These are phyloP conservation scores for Boletus speciosus DNA, from an alignment of 768 basidiomycete species.

Conservation along the genomic window DNA sequence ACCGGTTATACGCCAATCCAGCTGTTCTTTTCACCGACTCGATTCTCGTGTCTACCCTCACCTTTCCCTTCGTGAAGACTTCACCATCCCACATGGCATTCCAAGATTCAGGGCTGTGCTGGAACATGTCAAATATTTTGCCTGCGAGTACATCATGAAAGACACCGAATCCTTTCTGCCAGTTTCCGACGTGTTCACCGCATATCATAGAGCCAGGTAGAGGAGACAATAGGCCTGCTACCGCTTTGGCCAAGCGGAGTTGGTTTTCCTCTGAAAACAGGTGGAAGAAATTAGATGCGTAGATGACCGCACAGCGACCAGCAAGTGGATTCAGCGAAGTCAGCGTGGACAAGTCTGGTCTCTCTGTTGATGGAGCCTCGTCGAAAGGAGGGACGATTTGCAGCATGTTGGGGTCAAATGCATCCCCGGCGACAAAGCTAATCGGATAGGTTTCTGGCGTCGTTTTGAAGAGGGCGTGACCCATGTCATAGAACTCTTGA, in stretches of 20 bases:
- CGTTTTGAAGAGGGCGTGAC: conserved; percentile 59
- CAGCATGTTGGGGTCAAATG: conserved; percentile 46
- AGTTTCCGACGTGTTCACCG: conserved; percentile 23
- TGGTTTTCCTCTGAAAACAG: conserved; percentile 31
- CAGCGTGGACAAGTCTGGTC: conserved; percentile 32
- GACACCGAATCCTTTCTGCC: not conserved
- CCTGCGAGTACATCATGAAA: not conserved
- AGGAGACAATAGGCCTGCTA: conserved; percentile 30
- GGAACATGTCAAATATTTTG: conserved; percentile 17
- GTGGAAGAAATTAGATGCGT: conserved; percentile 48
- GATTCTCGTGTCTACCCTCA: conserved; percentile 4
- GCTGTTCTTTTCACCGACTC: not conserved
- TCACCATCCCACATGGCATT: conserved; percentile 36
- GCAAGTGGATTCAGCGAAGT: conserved; percentile 46
- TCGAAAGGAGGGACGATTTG: conserved; percentile 30
- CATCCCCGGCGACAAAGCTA: conserved; percentile 55
- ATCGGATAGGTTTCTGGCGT: conserved; percentile 48
- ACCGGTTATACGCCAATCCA: not conserved
- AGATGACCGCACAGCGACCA: conserved; percentile 48
- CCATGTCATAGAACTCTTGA: conserved; percentile 54
- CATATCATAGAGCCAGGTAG: conserved; percentile 32
- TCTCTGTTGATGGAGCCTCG: conserved; percentile 17
- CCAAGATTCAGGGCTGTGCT: conserved; percentile 36
- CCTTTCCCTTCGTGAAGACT: conserved; percentile 26
- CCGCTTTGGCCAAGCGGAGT: conserved; percentile 22